These are phyloP conservation scores for Volvox africanus DNA, from an alignment of 139 green algal genomes.

Conservation along the genomic window DNA sequence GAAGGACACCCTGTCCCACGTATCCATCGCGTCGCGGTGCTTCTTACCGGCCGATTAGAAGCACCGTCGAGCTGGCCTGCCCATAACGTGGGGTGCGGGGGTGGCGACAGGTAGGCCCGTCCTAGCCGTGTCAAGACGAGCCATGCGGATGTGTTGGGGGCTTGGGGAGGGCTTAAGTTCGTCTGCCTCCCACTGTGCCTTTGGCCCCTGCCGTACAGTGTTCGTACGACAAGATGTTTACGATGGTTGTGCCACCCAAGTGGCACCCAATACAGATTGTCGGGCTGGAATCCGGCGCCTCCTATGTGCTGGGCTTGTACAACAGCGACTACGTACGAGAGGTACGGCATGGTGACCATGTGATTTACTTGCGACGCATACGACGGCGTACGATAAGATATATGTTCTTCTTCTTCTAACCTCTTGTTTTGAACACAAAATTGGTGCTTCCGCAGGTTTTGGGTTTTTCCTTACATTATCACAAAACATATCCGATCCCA, in stretches of 20 bases:
- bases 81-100: no score
- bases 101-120: no score
- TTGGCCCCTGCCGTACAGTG: neutral
- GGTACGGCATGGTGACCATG: constrained; percentile 3
- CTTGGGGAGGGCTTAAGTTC: no score
- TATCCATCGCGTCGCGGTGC: no score
- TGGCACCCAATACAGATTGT: constrained; percentile 44
- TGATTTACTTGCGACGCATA: neutral
- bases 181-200: no score
- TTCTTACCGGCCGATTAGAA: no score
- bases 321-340: constrained; percentile 57
- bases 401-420: neutral
- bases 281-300: neutral
- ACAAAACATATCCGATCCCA: no score
- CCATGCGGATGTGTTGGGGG: no score
- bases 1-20: no score
- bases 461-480: no score
- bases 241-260: constrained; percentile 11
- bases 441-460: neutral
- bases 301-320: constrained; percentile 59
- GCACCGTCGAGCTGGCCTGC: no score
- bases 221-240: constrained; percentile 19
- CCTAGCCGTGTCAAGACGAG: no score
- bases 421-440: neutral
- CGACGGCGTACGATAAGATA: neutral